Evolutionary conservation across 1,284 basidiomycete species (phyloP), one percentile per base, ranked within the genome.

Genomic region (Mycocalia duriaeana): DNA sequence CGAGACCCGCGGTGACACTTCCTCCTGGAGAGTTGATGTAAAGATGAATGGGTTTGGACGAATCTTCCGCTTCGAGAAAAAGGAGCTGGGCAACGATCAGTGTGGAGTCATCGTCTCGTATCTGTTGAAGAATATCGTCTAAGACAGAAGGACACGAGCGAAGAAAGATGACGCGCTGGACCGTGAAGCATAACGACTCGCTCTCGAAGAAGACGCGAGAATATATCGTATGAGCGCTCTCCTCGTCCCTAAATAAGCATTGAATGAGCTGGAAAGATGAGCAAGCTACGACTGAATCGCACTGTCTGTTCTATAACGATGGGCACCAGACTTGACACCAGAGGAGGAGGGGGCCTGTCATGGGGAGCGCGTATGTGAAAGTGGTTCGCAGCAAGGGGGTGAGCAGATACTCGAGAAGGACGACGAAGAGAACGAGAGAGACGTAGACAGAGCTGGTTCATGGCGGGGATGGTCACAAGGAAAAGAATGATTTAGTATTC

Each of bases 11-110:
- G 0, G 93, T 94, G 35, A 96, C 93, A 58, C 88, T 91, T 26
- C 94, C 94, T 3, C 93, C 93, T 0, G 94, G 93, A 5, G 91
- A 93, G 68, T 95, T 96, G 59, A 95, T 94, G 68, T 94, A 95
- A 18, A 96, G 70, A 59, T 94, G 90, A 49, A 96, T 94, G 2
- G 93, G 94, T 60, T 91, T 91, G 13, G 84, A 82, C 0, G 91
- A 82, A 55, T 94, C 91, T 66, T 95, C 93, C 1, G 94, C 93
- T 70, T 96, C 94, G 44, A 96, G 77, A 65, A 94, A 96, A 34
- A 96, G 81, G 2, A 96, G 72, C 61, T 95, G 93, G 0, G 93
- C 90, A 5, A 95, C 91, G 28, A 85, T 75, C 46, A 94, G 73
- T 1, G 91, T 86, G 2, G 93, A 87, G 59, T 90, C 86, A 18